Evolutionary conservation across 2,329 filamentous ascomycete genomes (phyloP).

Genomic region (Bimuria novae-zelandiae): DNA sequence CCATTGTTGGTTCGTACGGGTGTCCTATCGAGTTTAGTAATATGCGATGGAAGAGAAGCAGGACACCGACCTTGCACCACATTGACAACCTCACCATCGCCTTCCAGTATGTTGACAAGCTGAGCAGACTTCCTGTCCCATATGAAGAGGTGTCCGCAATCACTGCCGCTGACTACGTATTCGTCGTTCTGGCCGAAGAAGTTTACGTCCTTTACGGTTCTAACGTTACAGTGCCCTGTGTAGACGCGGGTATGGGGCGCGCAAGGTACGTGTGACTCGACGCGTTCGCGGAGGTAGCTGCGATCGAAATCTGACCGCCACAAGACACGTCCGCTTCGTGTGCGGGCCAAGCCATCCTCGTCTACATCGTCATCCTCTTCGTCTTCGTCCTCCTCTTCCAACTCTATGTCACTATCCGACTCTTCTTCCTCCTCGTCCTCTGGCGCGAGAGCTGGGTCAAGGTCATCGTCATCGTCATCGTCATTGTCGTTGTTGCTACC

Average conservation of each 20-base stretch:
- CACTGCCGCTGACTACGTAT: slow-evolving; percentile 69
- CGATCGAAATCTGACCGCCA: slow-evolving; percentile 57
- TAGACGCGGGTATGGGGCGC: slow-evolving; percentile 62
- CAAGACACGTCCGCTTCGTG: slow-evolving; percentile 47
- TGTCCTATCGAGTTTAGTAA: slow-evolving; percentile 53
- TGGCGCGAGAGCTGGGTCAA: too few species aligned
- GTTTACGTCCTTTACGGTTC: slow-evolving; percentile 72
- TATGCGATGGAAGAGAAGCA: background rate
- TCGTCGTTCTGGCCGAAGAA: slow-evolving; percentile 70
- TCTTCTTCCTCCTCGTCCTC: slow-evolving; percentile 40
- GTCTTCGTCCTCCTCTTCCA: slow-evolving; percentile 32
- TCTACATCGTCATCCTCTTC: slow-evolving; percentile 39
- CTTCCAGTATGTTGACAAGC: slow-evolving; percentile 67
- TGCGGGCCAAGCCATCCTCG: slow-evolving; percentile 41
- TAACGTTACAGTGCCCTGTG: slow-evolving; percentile 68
- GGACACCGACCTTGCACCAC: slow-evolving; percentile 61
- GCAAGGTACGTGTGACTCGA: slow-evolving; percentile 61
- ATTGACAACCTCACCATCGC: slow-evolving; percentile 71
- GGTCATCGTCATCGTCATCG: slow-evolving; percentile 39
- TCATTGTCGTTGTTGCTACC: slow-evolving; percentile 25
- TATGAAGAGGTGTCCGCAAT: slow-evolving; percentile 70
- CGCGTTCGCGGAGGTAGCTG: slow-evolving; percentile 52
- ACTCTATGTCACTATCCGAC: slow-evolving; percentile 38
- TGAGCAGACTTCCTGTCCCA: slow-evolving; percentile 67
- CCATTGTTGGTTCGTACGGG: slow-evolving; percentile 69